Percentiles rank a stretch among this genome's conserved stretches.
These are phyloP conservation scores for Craterostigma plantagineum DNA, from an alignment of 257 asterid genomes.

Conservation along the genomic window DNA sequence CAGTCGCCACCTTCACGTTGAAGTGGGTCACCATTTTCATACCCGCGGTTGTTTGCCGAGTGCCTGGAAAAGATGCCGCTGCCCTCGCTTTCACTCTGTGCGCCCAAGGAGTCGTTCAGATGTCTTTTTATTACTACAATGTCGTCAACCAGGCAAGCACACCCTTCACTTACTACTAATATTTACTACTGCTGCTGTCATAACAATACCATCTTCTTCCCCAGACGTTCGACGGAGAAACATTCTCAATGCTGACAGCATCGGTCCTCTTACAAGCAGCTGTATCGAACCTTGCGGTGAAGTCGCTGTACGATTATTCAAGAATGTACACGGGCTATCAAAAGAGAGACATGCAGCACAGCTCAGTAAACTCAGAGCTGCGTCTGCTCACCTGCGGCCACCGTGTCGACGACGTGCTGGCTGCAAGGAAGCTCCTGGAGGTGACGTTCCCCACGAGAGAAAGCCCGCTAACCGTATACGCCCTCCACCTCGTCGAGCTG, in stretches of 20 bases:
- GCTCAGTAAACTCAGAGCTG: conserved; percentile 30
- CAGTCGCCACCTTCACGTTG: conserved; percentile 11
- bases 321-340: conserved; percentile 48
- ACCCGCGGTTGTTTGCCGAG: conserved; percentile 41
- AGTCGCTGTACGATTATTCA: conserved; percentile 29
- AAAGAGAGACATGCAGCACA: conserved; percentile 48
- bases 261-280: conserved; percentile 36
- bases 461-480: conserved; percentile 36
- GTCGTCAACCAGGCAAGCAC: conserved; percentile 27
- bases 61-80: conserved; percentile 55
- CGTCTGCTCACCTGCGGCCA: conserved; percentile 38
- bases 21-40: conserved; percentile 27
- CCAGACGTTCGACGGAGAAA: conserved; percentile 66
- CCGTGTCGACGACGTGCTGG: conserved; percentile 38
- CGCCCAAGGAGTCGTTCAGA: conserved; percentile 70
- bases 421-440: conserved; percentile 26
- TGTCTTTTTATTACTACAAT: conserved; percentile 42
- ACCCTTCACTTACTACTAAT: background rate
- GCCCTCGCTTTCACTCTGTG: conserved; percentile 59
- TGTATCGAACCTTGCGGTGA: conserved; percentile 17
- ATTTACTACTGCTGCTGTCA: too few relatives aligned
- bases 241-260: conserved; percentile 35
- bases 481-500: conserved; percentile 53
- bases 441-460: conserved; percentile 35
- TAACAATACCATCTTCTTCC: background rate